Evolutionary conservation across 129 eudicot genomes (phyloP), one percentile per base, ranked within the genome.

Genomic region (Centaurea solstitialis): DNA sequence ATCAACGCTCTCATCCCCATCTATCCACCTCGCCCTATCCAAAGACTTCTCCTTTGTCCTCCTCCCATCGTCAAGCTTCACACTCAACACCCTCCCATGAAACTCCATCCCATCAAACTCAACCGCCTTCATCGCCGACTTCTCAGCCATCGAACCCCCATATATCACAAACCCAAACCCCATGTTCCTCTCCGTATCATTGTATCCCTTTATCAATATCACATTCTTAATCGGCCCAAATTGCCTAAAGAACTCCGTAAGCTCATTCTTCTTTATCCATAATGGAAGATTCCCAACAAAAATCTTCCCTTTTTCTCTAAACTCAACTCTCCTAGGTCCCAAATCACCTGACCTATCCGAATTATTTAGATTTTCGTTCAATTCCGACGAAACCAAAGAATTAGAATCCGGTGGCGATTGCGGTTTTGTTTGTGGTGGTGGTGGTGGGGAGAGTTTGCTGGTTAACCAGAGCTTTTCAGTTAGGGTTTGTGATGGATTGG

Each of bases 71-170:
- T 94, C 99, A 85, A 94, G 86, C 81, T 92, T 89, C 80, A 94
- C 94, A 53, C 93, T 92, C 83, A 94, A 77, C 13, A 86, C 84
- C 85, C 97, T 91, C 73, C 97, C 97, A 78, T 90, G 99, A 78
- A 94, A 94, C 86, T 92, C 99, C 80, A 94, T 85, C 24, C 99
- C 99, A 76, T 94, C 99, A 77, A 92, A 92, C 82, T 94, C 97
- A 23, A 90, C 97, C 21, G 99, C 99, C 83, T 92, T 86, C 84
- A 90, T 80, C 2, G 99, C 97, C 22, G 90, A 81, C 81, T 85
- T 80, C n/a, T 91, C 97, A 9, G 99, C 94, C 28, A 75, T 81
- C 17, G 73, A 13, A 38, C 94, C 98, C 0, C 80, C 88, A 72
- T 84, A 94, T 22, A 94, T 89, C 50, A 94, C 91, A 80, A 94